These are phyloP conservation scores for Sherardia arvensis DNA, from an alignment of 257 asterid species.

Conservation along the genomic window DNA sequence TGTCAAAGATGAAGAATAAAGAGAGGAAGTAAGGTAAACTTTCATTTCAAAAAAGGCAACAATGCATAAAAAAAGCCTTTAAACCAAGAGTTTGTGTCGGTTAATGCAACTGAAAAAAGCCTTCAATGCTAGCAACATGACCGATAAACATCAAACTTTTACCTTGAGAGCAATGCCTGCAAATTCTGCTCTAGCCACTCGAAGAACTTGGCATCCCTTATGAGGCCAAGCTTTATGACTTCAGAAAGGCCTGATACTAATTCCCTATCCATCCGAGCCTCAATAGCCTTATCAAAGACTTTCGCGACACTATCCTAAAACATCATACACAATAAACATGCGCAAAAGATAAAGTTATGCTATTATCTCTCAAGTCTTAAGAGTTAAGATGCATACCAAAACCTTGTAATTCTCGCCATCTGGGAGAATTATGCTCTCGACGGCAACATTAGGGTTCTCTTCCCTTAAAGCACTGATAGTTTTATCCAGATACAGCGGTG, in stretches of 20 bases:
- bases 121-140: not conserved
- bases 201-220: conserved; percentile 79
- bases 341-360: conserved; percentile 6
- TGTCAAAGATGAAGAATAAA: not conserved
- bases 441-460: conserved; percentile 67
- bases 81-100: not conserved
- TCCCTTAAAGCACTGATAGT: conserved; percentile 70
- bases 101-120: not conserved
- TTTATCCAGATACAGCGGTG: conserved; percentile 86
- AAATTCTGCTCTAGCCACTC: conserved; percentile 95
- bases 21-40: not conserved
- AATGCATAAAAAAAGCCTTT: not conserved
- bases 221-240: conserved; percentile 87
- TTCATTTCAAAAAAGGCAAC: not conserved
- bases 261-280: conserved; percentile 81
- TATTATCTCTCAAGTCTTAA: not conserved
- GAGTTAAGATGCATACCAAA: conserved; percentile 71
- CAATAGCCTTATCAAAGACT: conserved; percentile 93
- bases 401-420: conserved; percentile 88
- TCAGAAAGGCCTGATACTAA: conserved; percentile 96
- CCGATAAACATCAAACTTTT: not conserved
- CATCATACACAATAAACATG: conserved; percentile 11
- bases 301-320: conserved; percentile 81
- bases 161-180: conserved; percentile 75
- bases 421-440: conserved; percentile 84